Percentiles rank a stretch among this genome's conserved stretches.
Evolutionary conservation across 257 asterid genomes (phyloP).

Genomic region (Solanum neorickii): DNA sequence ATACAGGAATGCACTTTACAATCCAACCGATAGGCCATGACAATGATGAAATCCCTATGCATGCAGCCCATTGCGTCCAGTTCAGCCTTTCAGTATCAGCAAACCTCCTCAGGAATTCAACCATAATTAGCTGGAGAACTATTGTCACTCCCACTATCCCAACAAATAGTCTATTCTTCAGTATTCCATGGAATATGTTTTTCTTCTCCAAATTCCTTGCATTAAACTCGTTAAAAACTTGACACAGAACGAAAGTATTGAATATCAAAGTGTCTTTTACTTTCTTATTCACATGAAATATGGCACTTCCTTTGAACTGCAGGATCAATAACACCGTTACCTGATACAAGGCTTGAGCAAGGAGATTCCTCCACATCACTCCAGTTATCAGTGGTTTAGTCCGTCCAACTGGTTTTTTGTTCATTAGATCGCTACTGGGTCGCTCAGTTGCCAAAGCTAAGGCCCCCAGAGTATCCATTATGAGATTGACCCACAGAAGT

Average conservation of each 20-base stretch:
- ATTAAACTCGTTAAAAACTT: conserved; percentile 52
- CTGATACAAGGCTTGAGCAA: conserved; percentile 27
- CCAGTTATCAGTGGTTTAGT: conserved; percentile 23
- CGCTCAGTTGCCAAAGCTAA: conserved; percentile 33
- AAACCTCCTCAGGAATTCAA: conserved; percentile 48
- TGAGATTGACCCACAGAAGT: conserved; percentile 36
- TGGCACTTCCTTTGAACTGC: conserved; percentile 20
- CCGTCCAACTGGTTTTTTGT: conserved; percentile 22
- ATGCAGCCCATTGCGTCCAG: conserved; percentile 49
- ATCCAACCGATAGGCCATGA: conserved; percentile 49
- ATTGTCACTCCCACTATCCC: conserved; percentile 45
- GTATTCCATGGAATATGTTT: conserved; percentile 47
- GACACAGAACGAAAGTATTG: conserved; percentile 48
- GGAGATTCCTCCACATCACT: conserved; percentile 33
- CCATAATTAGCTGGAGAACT: conserved; percentile 51
- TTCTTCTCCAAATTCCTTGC: conserved; percentile 46
- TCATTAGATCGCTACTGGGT: conserved; percentile 20
- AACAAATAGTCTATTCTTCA: conserved; percentile 34
- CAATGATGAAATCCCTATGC: conserved; percentile 36
- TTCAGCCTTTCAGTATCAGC: conserved; percentile 50
- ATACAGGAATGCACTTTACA: conserved; percentile 32
- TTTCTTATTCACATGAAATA: conserved; percentile 5
- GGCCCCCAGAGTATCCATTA: conserved; percentile 48
- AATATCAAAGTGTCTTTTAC: conserved; percentile 41
- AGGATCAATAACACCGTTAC: conserved; percentile 8